Base-by-base conservation (phyloP, 2,329 filamentous ascomycete species). In the Aspergillus fumigatiaffinis region DNA sequence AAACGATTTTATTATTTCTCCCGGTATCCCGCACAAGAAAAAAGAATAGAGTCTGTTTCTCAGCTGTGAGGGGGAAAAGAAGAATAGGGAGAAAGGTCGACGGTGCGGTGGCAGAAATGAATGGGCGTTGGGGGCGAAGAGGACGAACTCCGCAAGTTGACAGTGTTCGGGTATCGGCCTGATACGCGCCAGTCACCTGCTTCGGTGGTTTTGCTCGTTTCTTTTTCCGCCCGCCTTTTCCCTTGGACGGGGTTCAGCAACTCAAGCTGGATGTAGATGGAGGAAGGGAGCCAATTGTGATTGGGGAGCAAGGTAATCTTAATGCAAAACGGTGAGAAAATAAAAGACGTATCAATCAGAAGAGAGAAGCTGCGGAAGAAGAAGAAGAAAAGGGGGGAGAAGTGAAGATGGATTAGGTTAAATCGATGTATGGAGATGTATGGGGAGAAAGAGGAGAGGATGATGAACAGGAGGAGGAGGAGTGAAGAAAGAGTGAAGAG, bases 321-420 rank as follows among this genome's bases (percentile, higher is more conserved):
- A 6, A 21, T 20, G 10, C 20, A 46, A 46, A 23, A 14, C 35
- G 9, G n/a, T 12, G 21, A 51, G 50, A 42, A 54, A 42, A 54
- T 48, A 25, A 48, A 46, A 50, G 23, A 49, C 35, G 42, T 42
- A 20, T 25, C 52, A 35, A 35, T 3, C 5, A 28, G 52, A 56
- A 53, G 42, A 49, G 55, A 60, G 61, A 42, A 61, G 62, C 64
- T 66, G 62, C 60, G 65, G 63, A 66, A 66, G 61, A 63, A 64
- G 62, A 61, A 55, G 64, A 68, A 70, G 61, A 61, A 66, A 67
- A 66, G 59, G 61, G 51, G 59, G 51, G 48, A 56, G 46, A 57
- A 53, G 55, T 54, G 56, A 50, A 58, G 60, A 59, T 55, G 59
- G 53, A 38, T 38, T 54, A 58, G 53, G 59, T 53, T 51, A 32